Percentiles rank a stretch among this genome's conserved stretches.
phyloP scores from a whole-genome alignment of 2,329 filamentous ascomycete species.

The Botrytis hyacinthi region DNA sequence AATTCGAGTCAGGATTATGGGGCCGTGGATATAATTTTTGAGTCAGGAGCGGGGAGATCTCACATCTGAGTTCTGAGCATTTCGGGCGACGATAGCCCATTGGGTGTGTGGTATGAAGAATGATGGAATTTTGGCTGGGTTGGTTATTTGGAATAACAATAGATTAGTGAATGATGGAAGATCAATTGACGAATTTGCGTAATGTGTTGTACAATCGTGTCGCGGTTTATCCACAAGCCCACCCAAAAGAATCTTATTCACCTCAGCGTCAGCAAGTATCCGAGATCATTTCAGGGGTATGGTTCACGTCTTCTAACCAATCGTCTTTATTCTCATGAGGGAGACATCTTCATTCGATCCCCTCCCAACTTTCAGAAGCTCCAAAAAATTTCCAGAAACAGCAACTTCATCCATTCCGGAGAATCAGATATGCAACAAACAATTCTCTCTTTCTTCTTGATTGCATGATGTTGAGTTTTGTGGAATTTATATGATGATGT shows the following conservation, averaged over 20 bases:
- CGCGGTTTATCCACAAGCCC: background rate
- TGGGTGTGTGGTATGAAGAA: background rate
- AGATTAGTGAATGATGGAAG: background rate
- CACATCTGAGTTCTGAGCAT: background rate
- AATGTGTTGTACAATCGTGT: background rate
- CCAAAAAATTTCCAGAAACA: background rate
- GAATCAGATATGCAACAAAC: conserved; percentile 4
- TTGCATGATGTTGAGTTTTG: background rate
- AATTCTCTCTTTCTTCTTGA: background rate
- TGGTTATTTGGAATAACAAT: background rate
- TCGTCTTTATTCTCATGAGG: background rate
- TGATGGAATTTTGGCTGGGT: background rate
- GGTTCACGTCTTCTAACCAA: background rate
- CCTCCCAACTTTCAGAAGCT: background rate
- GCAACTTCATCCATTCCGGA: background rate
- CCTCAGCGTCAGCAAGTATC: background rate
- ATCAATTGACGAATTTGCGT: background rate
- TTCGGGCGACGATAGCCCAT: background rate
- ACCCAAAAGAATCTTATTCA: background rate
- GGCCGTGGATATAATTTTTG: background rate
- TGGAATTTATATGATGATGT: background rate
- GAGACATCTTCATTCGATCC: background rate
- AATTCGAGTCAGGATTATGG: background rate
- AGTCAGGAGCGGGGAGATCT: background rate
- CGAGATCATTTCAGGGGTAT: conserved; percentile 7